Evolutionary conservation across 2,329 filamentous ascomycete genomes (phyloP), one percentile per base, ranked within the genome.

Genomic region (Talaromyces albobiverticillius): DNA sequence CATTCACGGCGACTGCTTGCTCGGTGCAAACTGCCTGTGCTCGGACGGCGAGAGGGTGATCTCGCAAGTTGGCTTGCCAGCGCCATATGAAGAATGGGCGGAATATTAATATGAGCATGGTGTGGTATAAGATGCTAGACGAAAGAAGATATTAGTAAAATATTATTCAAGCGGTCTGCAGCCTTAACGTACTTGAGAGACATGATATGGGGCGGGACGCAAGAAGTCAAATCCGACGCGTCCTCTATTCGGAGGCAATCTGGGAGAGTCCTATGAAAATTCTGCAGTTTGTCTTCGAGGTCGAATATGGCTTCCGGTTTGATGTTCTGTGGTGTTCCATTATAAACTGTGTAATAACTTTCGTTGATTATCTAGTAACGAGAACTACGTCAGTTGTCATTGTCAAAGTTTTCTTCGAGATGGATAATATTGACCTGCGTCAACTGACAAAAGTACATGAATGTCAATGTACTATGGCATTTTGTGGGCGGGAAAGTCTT

Each of bases 141-240:
- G 2, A 14, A n/a, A 25, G 6, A 14, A 40, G n/a, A 29, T 53
- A 20, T 47, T 20, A 54, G 23, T 49, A 31, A 45, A 26, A 23
- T 16, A 7, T 20, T 16, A 25, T 6, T 29, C 5, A 6, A 10
- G 26, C 5, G 26, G 26, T 6, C 26, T 5, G 26, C 10, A 29
- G 6, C 34, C 20, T 11, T 26, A 10, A 51, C 58, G 22, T 55
- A 60, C 58, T 60, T 61, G 14, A 61, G 51, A 46, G 56, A 60
- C 40, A 61, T 47, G 10, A 61, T 60, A 46, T 61, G 59, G 6
- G 59, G 59, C 18, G 58, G 59, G 23, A 54, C 48, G 18, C 59
- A 57, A 11, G 29, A 43, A n/a, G 32, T 36, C 34, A 53, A 38
- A 26, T 38, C 26, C 16, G 32, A 40, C 5, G 49, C 20, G 14